These are phyloP conservation scores for Torrubiella hemipterigena DNA, from an alignment of 2,329 filamentous ascomycete genomes.

Conservation along the genomic window DNA sequence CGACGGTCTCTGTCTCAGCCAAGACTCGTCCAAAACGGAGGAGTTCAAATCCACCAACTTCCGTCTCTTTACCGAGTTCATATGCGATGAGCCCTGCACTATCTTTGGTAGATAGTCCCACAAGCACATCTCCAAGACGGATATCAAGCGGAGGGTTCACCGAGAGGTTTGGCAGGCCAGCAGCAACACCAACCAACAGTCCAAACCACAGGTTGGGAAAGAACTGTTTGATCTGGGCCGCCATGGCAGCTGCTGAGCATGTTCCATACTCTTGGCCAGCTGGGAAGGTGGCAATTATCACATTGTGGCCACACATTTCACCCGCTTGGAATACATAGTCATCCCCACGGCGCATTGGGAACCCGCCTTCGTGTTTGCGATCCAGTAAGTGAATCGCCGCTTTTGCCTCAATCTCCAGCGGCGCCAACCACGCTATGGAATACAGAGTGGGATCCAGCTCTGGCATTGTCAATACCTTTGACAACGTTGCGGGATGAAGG, in stretches of 20 bases:
- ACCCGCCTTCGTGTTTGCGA: slow-evolving; percentile 16
- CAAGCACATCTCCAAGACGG: slow-evolving; percentile 24
- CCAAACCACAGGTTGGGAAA: slow-evolving; percentile 23
- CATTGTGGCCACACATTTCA: slow-evolving; percentile 20
- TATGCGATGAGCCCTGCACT: slow-evolving; percentile 18
- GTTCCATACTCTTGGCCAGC: slow-evolving; percentile 19
- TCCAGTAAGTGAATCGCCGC: slow-evolving; percentile 23
- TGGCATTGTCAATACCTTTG: no score
- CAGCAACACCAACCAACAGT: slow-evolving; percentile 21
- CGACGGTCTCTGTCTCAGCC: slow-evolving; percentile 15
- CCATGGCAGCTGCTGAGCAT: slow-evolving; percentile 18
- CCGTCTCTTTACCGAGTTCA: slow-evolving; percentile 20
- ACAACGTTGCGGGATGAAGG: no score
- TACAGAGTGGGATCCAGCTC: slow-evolving; percentile 12
- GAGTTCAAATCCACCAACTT: slow-evolving; percentile 12
- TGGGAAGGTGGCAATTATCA: slow-evolving; percentile 20
- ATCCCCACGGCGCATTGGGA: slow-evolving; percentile 17
- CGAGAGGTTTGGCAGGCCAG: slow-evolving; percentile 17
- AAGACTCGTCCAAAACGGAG: slow-evolving; percentile 13
- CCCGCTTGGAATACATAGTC: slow-evolving; percentile 24
- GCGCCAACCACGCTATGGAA: slow-evolving; percentile 22
- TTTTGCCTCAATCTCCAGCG: slow-evolving; percentile 21
- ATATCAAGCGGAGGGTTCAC: slow-evolving; percentile 17
- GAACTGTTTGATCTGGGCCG: slow-evolving; percentile 18
- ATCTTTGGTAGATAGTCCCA: slow-evolving; percentile 14